A percentile compares a stretch with the other conserved stretches of the same genome.
Conservation (phyloP, 192 early-diverging fungal species). For the Mortierella alpina region DNA sequence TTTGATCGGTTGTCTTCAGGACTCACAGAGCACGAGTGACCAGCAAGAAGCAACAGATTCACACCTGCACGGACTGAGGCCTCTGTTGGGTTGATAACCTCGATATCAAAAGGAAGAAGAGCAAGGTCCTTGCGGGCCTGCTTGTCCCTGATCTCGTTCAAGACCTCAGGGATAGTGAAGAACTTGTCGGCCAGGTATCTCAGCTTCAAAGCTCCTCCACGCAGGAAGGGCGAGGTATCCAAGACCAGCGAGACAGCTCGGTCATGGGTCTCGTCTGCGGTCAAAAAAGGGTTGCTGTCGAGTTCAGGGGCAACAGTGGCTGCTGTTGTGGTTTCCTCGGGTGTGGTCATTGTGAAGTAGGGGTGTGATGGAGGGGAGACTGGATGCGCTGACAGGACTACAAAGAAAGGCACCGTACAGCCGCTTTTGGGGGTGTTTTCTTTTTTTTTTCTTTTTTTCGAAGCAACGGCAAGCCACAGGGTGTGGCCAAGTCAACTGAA, state of each 20-base stretch:
- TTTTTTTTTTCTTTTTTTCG: conserved; percentile 10
- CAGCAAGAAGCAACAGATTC: background rate
- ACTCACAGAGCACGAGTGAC: background rate
- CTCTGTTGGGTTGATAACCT: conserved; percentile 69
- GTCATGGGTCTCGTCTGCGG: conserved; percentile 48
- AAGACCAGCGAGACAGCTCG: conserved; percentile 67
- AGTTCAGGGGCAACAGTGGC: background rate
- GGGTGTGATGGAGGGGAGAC: conserved; percentile 5
- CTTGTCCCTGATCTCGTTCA: conserved; percentile 84
- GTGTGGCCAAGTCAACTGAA: background rate
- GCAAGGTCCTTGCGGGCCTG: conserved; percentile 71
- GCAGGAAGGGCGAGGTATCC: conserved; percentile 82
- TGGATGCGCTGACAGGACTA: background rate
- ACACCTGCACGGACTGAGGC: conserved; percentile 71
- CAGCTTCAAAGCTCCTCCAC: conserved; percentile 63
- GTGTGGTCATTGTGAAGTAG: conserved; percentile 18
- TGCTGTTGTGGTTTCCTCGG: conserved; percentile 2
- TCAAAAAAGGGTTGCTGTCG: conserved; percentile 37
- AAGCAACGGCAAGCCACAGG: conserved; percentile 11
- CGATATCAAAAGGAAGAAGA: conserved; percentile 71
- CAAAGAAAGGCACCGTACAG: background rate
- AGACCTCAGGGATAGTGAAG: conserved; percentile 89
- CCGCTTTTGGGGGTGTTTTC: conserved; percentile 1
- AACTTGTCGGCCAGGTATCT: conserved; percentile 75
- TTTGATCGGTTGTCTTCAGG: too few species aligned